These are phyloP conservation scores for Saccharomyces mikatae DNA, from an alignment of 805 yeast genomes.

Conservation along the genomic window DNA sequence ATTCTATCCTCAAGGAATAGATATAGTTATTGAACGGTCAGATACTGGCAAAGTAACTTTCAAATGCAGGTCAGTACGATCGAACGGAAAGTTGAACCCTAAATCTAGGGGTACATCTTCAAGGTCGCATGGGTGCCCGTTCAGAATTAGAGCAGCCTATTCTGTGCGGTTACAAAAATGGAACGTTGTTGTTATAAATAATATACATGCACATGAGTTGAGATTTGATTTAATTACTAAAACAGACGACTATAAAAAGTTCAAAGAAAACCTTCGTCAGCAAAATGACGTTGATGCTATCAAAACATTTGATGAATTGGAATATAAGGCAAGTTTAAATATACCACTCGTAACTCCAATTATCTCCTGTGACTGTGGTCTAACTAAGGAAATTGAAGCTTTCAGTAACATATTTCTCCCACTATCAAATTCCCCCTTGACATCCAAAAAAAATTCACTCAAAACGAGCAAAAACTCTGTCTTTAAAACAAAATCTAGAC, in stretches of 20 bases:
- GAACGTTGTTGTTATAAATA: conserved; percentile 54
- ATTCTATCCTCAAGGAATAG: conserved; percentile 39
- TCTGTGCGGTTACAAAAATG: conserved; percentile 44
- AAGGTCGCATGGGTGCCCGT: conserved; percentile 43
- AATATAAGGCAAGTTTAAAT: conserved; percentile 24
- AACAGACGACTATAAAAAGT: conserved; percentile 28
- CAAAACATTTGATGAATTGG: conserved; percentile 28
- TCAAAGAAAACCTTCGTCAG: conserved; percentile 22
- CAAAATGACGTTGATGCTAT: conserved; percentile 24
- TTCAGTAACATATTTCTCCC: conserved; percentile 27
- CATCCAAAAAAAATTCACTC: background rate
- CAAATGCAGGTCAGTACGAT: conserved; percentile 40
- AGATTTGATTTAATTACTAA: conserved; percentile 22
- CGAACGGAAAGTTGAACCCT: conserved; percentile 7
- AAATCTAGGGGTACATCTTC: conserved; percentile 3
- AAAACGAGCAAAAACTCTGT: background rate
- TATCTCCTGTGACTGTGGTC: conserved; percentile 32
- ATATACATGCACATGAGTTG: conserved; percentile 47
- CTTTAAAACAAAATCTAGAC: background rate
- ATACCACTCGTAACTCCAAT: conserved; percentile 25
- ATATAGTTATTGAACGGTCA: conserved; percentile 51
- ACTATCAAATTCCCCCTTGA: conserved; percentile 2
- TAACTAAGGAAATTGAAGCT: conserved; percentile 28
- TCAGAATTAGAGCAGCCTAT: conserved; percentile 54
- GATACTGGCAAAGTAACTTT: conserved; percentile 53